Base-by-base conservation (phyloP, 1,284 basidiomycete genomes). In the Pyrrhoderma noxium region DNA sequence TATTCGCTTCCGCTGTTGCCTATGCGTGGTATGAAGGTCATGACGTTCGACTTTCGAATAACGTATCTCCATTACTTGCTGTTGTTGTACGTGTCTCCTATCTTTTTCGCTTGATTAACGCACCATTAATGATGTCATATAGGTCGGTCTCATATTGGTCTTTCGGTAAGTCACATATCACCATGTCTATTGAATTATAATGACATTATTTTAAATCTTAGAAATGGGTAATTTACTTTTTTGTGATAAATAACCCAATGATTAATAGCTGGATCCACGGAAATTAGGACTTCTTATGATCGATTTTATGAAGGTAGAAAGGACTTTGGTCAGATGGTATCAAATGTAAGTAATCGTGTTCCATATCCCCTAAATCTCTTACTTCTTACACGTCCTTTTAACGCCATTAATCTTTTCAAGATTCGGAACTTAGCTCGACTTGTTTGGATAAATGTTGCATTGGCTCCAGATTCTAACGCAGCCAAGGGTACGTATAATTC, bases 271-370 rank as follows among this genome's bases (percentile, higher is more conserved):
- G 5, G 27, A 11, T 5, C 11, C 40, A 18, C 23, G 23, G 56
- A 23, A 61, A 14, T 22, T 57, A 88, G 85, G 16, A 85, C 84
- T 21, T 89, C 84, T 8, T 89, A 89, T 58, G 87, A 89, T 60
- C 80, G 85, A 39, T 88, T 80, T 62, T 87, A 82, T 73, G 86
- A 93, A 69, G 93, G 91, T 39, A 76, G 91, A 56, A 93, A 89
- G 65, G 79, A 85, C 49, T 94, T 93, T 65, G 77, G 78, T 0
- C 62, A 74, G 4, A 62, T 89, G 57, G 77, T 73, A 11, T 73
- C 83, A 22, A 79, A 80, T 57, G 76, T 80, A 56, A 63, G 77
- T 56, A 67, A 25, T 46, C 41, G 34, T 34, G 47, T 18, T 37
- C 13, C 25, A 23, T 21, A 47, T 13, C 11, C 8, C 8, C 36